Evolutionary conservation across 2,329 filamentous ascomycete species (phyloP), one percentile per base, ranked within the genome.

Genomic region (Neocucurbitaria cava): DNA sequence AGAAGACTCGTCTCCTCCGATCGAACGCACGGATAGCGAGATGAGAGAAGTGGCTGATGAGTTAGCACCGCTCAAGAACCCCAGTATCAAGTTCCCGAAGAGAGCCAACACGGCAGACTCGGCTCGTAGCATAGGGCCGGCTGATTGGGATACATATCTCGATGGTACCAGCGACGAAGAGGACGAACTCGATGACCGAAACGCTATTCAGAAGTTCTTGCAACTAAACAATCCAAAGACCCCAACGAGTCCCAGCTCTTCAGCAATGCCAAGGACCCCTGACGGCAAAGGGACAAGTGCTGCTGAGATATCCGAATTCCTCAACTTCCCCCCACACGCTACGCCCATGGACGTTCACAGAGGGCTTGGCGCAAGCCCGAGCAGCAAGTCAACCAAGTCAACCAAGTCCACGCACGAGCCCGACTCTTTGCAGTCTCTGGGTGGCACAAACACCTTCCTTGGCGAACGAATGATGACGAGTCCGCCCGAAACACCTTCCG

Each of bases 81-180:
- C 48, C 21, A 66, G 55, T 46, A 67, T 58, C 36, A 64, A 54
- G 21, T 40, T 54, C n/a, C 64, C 65, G 4, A 62, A 63, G 36
- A 56, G 66, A 36, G 52, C 55, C 42, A 61, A 68, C 23, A 73
- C 66, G 5, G 59, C 61, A 10, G 69, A 72, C 28, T 71, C 69
- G 15, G 56, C 51, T 13, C 60, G 64, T 6, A 73, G 77, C 45
- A 71, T 75, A 52, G 75, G 78, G 28, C 79, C 78, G n/a, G 73
- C 68, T 2, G 66, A 75, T 3, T 83, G 81, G 81, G 80, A 82
- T 48, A 80, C 82, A 2, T 79, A 80, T 49, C 81, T 82, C 48
- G 80, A 81, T 35, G 77, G 73, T 17, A 78, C 78, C n/a, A 78
- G 74, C 9, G 78, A 81, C 43, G 77, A 79, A 31, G 77, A 77